Evolutionary conservation across 306 rosid genomes (phyloP).

Genomic region (Fagus sylvatica): DNA sequence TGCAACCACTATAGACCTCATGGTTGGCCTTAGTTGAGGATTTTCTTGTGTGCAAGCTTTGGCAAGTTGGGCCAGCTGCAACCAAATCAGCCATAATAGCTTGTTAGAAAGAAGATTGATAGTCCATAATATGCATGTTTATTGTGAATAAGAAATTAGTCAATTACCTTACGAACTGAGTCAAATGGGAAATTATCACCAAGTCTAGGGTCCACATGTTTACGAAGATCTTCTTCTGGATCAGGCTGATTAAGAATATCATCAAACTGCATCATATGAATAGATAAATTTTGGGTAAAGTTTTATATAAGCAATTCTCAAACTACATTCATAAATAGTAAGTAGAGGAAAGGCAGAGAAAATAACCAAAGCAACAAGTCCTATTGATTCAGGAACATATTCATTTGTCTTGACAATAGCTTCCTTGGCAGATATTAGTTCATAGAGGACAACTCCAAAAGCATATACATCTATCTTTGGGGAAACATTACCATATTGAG

Average conservation of each 20-base stretch:
- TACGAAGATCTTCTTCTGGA: conserved; percentile 46
- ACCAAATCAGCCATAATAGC: neutral
- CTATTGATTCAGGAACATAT: conserved; percentile 48
- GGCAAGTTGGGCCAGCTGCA: conserved; percentile 68
- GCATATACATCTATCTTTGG: conserved; percentile 73
- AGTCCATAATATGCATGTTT: neutral
- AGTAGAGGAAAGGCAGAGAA: neutral
- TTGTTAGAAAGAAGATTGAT: neutral
- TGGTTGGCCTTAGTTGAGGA: conserved; percentile 83
- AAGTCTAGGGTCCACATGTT: conserved; percentile 53
- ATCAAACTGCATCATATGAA: conserved; percentile 61
- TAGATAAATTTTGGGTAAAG: neutral
- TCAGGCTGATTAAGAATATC: conserved; percentile 46
- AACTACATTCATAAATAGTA: neutral
- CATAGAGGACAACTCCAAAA: conserved; percentile 71
- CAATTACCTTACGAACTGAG: conserved; percentile 51
- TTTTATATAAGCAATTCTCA: neutral
- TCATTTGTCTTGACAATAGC: conserved; percentile 64
- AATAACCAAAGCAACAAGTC: conserved; percentile 67
- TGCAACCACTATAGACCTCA: conserved; percentile 76
- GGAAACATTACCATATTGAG: conserved; percentile 66
- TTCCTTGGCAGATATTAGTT: conserved; percentile 59
- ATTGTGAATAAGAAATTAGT: neutral
- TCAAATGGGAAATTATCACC: conserved; percentile 51
- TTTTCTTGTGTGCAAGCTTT: conserved; percentile 73